These are phyloP conservation scores for Aquanectria penicillioides DNA, from an alignment of 2,329 filamentous ascomycete species.

Conservation along the genomic window DNA sequence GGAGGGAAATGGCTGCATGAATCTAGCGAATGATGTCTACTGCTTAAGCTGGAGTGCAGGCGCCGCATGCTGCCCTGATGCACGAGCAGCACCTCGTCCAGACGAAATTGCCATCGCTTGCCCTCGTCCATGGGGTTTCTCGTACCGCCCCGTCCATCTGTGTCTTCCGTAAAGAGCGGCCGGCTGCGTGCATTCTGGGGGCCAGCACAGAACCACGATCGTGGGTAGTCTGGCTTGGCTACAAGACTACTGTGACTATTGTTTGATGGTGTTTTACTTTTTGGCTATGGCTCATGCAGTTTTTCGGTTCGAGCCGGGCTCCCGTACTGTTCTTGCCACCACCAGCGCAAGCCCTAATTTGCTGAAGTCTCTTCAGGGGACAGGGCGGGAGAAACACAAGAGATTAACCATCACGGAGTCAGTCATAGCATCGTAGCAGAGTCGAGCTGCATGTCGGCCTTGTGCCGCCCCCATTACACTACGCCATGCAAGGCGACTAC, in stretches of 20 bases:
- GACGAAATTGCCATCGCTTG: conserved; percentile 21
- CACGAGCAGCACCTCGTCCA: conserved; percentile 1
- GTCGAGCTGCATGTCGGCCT: background rate
- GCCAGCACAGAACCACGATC: background rate
- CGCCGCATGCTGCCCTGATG: conserved; percentile 3
- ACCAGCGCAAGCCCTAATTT: background rate
- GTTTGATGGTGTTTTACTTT: conserved; percentile 7
- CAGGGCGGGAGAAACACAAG: too few relatives aligned
- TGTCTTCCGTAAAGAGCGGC: too few relatives aligned
- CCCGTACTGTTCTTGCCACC: background rate
- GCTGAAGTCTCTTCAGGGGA: too few relatives aligned
- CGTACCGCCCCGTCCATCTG: too few relatives aligned
- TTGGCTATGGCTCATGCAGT: background rate
- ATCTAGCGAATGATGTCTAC: background rate
- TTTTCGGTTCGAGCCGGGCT: conserved; percentile 11
- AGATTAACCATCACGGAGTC: too few relatives aligned
- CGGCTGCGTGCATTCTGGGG: too few relatives aligned
- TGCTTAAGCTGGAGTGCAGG: background rate
- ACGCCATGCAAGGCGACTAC: conserved; percentile 10
- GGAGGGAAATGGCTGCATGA: conserved; percentile 23
- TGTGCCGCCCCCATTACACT: too few relatives aligned
- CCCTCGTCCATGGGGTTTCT: background rate
- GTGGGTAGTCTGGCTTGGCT: background rate
- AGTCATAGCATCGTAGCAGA: too few relatives aligned
- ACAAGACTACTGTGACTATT: background rate